phyloP scores from a whole-genome alignment of 2,329 filamentous ascomycete genomes.

The Penicillium janthinellum region DNA sequence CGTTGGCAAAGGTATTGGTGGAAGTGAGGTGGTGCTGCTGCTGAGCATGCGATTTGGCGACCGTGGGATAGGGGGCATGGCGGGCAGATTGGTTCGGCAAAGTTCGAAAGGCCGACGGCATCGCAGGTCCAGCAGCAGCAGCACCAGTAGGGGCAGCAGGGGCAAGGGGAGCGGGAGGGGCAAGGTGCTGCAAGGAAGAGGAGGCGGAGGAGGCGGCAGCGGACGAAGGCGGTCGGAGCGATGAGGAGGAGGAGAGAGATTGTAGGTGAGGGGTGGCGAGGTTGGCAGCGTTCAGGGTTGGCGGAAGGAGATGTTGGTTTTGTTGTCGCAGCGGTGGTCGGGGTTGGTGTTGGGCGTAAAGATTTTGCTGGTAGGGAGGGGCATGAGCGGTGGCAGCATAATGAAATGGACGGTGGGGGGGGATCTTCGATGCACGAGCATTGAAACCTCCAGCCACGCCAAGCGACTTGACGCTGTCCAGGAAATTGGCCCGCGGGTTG shows the following conservation, averaged over 20 bases:
- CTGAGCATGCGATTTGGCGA: slow-evolving; percentile 39
- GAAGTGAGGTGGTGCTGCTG: slow-evolving; percentile 35
- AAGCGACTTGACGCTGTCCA: slow-evolving; percentile 49
- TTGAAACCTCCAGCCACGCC: slow-evolving; percentile 31
- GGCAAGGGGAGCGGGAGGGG: slow-evolving; percentile 36
- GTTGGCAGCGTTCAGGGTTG: slow-evolving; percentile 18
- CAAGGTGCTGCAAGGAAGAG: slow-evolving; percentile 34
- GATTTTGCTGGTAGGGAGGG: slow-evolving; percentile 31
- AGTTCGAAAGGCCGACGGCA: slow-evolving; percentile 48
- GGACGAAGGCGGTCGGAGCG: slow-evolving; percentile 34
- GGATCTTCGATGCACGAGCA: slow-evolving; percentile 33
- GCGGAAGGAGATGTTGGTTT: slow-evolving; percentile 16
- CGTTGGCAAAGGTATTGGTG: slow-evolving; percentile 45
- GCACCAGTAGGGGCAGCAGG: slow-evolving; percentile 35
- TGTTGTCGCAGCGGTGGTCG: slow-evolving; percentile 14
- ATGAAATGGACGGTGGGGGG: slow-evolving; percentile 29
- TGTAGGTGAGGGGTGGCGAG: slow-evolving; percentile 17
- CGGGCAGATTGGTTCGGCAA: slow-evolving; percentile 40
- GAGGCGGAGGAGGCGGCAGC: slow-evolving; percentile 26
- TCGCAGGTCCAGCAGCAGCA: slow-evolving; percentile 42
- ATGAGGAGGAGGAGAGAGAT: slow-evolving; percentile 10
- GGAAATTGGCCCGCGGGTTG: slow-evolving; percentile 54
- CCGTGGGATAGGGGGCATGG: slow-evolving; percentile 41
- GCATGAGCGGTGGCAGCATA: slow-evolving; percentile 29
- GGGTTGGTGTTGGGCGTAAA: slow-evolving; percentile 24